phyloP scores from a whole-genome alignment of 1,284 basidiomycete species.

The Ceratobasidium theobromae region DNA sequence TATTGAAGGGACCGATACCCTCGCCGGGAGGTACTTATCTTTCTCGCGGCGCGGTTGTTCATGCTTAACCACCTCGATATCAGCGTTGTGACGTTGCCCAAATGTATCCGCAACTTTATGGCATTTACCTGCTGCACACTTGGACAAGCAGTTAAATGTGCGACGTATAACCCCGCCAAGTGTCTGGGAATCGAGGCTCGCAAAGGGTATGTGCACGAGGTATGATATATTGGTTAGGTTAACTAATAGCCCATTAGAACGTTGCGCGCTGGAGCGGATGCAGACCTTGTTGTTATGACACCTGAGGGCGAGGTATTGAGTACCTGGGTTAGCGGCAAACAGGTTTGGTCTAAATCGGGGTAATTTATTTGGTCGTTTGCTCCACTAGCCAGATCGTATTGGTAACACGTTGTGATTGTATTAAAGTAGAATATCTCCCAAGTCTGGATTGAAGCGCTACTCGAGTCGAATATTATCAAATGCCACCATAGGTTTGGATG shows the following conservation, averaged over 20 bases:
- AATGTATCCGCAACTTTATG: conserved; percentile 81
- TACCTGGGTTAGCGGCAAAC: conserved; percentile 79
- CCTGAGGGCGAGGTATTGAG: conserved; percentile 64
- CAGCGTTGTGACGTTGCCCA: conserved; percentile 78
- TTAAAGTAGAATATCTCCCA: too few relatives aligned
- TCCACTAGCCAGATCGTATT: too few relatives aligned
- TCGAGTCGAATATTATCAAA: too few relatives aligned
- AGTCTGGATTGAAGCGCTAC: too few relatives aligned
- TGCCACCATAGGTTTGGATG: too few relatives aligned
- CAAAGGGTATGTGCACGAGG: conserved; percentile 55
- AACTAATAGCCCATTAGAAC: conserved; percentile 43
- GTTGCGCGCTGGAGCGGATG: conserved; percentile 75
- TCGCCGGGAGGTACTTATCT: conserved; percentile 70
- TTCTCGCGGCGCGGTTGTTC: conserved; percentile 13
- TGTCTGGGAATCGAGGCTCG: conserved; percentile 74
- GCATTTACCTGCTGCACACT: conserved; percentile 80
- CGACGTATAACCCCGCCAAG: conserved; percentile 80
- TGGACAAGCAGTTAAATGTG: conserved; percentile 80
- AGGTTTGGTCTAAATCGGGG: conserved; percentile 55
- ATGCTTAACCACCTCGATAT: conserved; percentile 31
- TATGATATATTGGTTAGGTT: not conserved
- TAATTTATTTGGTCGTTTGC: not conserved
- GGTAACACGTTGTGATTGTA: too few relatives aligned
- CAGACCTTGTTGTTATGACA: conserved; percentile 77
- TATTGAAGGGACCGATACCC: conserved; percentile 80